A percentile compares a stretch with the other conserved stretches of the same genome.
Conservation (phyloP, 139 green algal species). For the Micractinium sp. region DNA sequence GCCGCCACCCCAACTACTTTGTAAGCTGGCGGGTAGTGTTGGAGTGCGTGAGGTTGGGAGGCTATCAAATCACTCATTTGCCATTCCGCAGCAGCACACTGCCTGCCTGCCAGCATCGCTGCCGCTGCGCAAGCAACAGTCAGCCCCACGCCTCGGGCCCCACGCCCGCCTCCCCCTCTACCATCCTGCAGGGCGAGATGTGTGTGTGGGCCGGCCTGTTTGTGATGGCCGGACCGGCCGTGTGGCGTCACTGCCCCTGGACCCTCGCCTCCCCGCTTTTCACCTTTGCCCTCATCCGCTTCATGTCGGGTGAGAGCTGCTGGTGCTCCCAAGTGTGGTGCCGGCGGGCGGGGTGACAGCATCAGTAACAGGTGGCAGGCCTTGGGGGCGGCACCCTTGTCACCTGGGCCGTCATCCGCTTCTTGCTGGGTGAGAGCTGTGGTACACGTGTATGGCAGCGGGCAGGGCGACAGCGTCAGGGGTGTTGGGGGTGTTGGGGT, state of each 20-base stretch:
- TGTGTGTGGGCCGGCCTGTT: constrained; percentile 46
- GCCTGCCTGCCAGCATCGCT: background rate
- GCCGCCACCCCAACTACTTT: constrained; percentile 54
- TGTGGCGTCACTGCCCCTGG: constrained; percentile 36
- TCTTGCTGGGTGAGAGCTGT: too few relatives aligned
- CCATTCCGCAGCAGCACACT: background rate
- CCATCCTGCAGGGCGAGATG: constrained; percentile 41
- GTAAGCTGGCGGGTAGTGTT: background rate
- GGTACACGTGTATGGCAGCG: too few relatives aligned
- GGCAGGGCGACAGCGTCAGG: too few relatives aligned
- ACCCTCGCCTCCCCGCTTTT: constrained; percentile 44
- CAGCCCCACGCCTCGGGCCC: background rate
- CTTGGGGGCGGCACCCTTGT: too few relatives aligned
- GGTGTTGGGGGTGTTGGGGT: too few relatives aligned
- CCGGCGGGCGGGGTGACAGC: too few relatives aligned
- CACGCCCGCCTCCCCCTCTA: background rate
- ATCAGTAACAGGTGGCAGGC: too few relatives aligned
- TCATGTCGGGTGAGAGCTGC: constrained; percentile 33
- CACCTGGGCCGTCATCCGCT: too few relatives aligned
- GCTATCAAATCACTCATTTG: background rate
- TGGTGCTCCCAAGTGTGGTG: too few relatives aligned
- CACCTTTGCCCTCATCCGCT: constrained; percentile 36
- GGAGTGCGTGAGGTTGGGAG: background rate
- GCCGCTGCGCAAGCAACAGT: background rate
- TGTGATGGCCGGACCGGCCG: constrained; percentile 33